Percentiles rank a stretch among this genome's conserved stretches.
Conservation (phyloP, 176 grass and related monocot genomes). For the Oryza glaberrima region DNA sequence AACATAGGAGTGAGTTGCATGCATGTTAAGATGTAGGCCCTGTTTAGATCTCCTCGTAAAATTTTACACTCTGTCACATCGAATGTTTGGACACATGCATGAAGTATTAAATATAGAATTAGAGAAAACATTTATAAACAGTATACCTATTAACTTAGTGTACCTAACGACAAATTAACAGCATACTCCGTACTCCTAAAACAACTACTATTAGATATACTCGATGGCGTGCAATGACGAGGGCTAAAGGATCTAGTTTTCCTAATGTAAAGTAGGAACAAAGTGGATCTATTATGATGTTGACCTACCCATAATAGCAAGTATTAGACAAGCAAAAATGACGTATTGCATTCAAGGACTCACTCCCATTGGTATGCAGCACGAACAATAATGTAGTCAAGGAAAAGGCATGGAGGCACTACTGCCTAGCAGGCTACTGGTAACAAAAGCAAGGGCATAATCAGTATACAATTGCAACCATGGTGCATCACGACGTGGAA, state of each 20-base stretch:
- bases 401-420: slow-evolving; percentile 31
- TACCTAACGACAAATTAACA: not conserved
- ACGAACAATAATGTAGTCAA: slow-evolving; percentile 21
- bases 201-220: not conserved
- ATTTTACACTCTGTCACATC: no score
- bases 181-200: not conserved
- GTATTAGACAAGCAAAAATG: slow-evolving; percentile 32
- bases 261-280: not conserved
- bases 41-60: no score
- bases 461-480: slow-evolving; percentile 12
- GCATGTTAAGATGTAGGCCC: not conserved
- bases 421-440: not conserved
- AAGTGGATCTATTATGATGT: slow-evolving; percentile 27
- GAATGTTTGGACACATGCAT: no score
- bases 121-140: not conserved
- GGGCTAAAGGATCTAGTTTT: slow-evolving; percentile 2
- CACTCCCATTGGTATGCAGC: slow-evolving; percentile 20
- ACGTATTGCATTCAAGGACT: slow-evolving; percentile 11
- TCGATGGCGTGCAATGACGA: not conserved
- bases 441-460: slow-evolving; percentile 28
- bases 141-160: not conserved
- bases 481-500: slow-evolving; percentile 56
- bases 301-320: slow-evolving; percentile 49
- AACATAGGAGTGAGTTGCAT: not conserved
- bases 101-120: no score